phyloP scores from a whole-genome alignment of 371 early-diverging fungal genomes.

The Lichtheimia ramosa region DNA sequence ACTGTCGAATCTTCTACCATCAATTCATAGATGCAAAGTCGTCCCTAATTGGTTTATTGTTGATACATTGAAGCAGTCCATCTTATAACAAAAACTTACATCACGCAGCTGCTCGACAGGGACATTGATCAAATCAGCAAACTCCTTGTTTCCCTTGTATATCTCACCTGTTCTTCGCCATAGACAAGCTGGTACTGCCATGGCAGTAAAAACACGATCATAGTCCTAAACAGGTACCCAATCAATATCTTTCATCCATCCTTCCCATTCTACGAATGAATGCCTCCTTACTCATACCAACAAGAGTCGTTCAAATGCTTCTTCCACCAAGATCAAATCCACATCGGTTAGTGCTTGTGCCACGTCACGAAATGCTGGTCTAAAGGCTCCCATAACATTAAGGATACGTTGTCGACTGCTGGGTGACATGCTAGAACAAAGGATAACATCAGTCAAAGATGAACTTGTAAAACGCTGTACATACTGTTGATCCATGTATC shows the following conservation, averaged over 20 bases:
- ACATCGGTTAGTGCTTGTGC: constrained; percentile 90
- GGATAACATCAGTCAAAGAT: neutral
- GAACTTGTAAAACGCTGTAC: constrained; percentile 1
- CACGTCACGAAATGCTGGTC: constrained; percentile 83
- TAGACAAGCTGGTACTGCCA: constrained; percentile 92
- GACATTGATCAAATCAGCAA: constrained; percentile 85
- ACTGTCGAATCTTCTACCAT: constrained; percentile 85
- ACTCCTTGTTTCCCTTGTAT: constrained; percentile 93
- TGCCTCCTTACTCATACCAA: constrained; percentile 46
- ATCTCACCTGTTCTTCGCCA: constrained; percentile 97
- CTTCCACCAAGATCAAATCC: constrained; percentile 91
- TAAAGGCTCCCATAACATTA: constrained; percentile 83
- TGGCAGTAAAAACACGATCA: constrained; percentile 87
- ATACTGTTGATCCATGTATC: constrained; percentile 88
- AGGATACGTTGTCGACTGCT: constrained; percentile 76
- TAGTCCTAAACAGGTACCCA: constrained; percentile 64
- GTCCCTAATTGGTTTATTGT: constrained; percentile 33
- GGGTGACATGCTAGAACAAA: constrained; percentile 62
- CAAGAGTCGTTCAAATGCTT: constrained; percentile 89
- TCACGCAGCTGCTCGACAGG: constrained; percentile 80
- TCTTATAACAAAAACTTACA: constrained; percentile 27
- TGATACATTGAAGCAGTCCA: neutral
- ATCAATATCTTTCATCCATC: neutral
- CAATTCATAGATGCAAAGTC: constrained; percentile 81
- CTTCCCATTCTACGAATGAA: constrained; percentile 6